Base-by-base conservation (phyloP, 1,284 basidiomycete genomes). In the Quambalaria eucalypti region DNA sequence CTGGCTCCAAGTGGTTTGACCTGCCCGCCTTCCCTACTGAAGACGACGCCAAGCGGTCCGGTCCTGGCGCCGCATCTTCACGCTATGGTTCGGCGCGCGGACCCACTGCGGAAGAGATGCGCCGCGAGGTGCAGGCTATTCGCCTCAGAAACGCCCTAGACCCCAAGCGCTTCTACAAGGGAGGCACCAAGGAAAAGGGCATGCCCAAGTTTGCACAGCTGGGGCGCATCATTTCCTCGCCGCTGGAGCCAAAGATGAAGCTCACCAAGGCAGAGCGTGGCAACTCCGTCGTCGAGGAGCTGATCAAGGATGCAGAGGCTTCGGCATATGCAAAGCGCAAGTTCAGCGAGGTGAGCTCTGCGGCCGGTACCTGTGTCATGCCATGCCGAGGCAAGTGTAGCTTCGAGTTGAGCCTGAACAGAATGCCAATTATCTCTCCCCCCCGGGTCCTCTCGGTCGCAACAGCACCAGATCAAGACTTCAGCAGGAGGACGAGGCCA, bases 251-350 rank as follows among this genome's bases (percentile, higher is more conserved):
- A 42, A 81, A 84, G 10, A 87, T 83, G 57, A 78, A 82, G 8
- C 83, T 86, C 61, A 87, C 87, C 2, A 81, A 83, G 40, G 79
- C 83, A 8, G 79, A 84, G 61, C 79, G 85, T 65, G 93, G 88
- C 76, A 80, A 84, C 65, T 87, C 86, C 14, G 80, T 97, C 47
- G 88, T 98, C 23, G 87, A 92, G 61, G 87, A 90, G 70, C 79
- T 97, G 19, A 83, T 96, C 49, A 85, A 86, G 61, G 91, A 97
- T 77, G 84, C 87, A 1, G 86, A 88, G 73, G 83, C 88, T 19
- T 85, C 84, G 66, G 81, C 84, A 54, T 96, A 95, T 74, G 88
- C 92, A 38, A 96, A 96, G 80, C 85, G 85, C 78, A 97, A 96
- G 79, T 96, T 91, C 76, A 83, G 82, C 58, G 89, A 93, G 62